phyloP scores from a whole-genome alignment of 1,284 basidiomycete genomes.

The Ceratobasidium sp. region DNA sequence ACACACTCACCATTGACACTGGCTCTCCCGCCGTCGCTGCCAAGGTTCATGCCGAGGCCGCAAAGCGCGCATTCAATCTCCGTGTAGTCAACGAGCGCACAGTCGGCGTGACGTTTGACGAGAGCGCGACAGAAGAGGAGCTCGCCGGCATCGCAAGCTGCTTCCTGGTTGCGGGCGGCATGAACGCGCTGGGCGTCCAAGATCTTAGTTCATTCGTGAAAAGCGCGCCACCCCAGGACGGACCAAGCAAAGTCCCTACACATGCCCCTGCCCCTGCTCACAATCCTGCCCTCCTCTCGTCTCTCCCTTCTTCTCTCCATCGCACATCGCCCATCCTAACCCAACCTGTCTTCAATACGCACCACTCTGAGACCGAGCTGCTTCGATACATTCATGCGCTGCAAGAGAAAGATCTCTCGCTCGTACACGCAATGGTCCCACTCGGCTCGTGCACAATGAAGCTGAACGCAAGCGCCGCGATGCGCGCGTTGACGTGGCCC shows the following conservation, averaged over 20 bases:
- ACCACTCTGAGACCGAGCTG: constrained; percentile 99
- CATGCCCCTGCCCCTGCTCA: constrained; percentile 47
- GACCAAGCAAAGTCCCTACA: constrained; percentile 49
- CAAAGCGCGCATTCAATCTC: constrained; percentile 82
- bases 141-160: constrained; percentile 67
- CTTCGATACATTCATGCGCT: constrained; percentile 95
- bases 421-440: constrained; percentile 97
- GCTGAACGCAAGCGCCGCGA: constrained; percentile 95
- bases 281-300: constrained; percentile 48
- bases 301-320: constrained; percentile 67
- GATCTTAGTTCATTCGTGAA: constrained; percentile 26
- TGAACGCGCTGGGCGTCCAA: neutral
- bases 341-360: constrained; percentile 92
- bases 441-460: constrained; percentile 98
- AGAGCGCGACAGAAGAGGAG: constrained; percentile 82
- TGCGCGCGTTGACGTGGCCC: constrained; percentile 95
- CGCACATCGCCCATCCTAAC: constrained; percentile 83
- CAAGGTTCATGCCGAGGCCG: constrained; percentile 76
- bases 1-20: constrained; percentile 91
- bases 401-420: constrained; percentile 93
- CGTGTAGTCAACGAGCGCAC: constrained; percentile 79
- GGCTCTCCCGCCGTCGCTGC: constrained; percentile 68
- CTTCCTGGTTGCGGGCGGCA: constrained; percentile 31
- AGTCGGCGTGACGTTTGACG: constrained; percentile 93
- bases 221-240: neutral